Conservation (phyloP, 2,329 filamentous ascomycete species). For the Polytolypa hystricis region DNA sequence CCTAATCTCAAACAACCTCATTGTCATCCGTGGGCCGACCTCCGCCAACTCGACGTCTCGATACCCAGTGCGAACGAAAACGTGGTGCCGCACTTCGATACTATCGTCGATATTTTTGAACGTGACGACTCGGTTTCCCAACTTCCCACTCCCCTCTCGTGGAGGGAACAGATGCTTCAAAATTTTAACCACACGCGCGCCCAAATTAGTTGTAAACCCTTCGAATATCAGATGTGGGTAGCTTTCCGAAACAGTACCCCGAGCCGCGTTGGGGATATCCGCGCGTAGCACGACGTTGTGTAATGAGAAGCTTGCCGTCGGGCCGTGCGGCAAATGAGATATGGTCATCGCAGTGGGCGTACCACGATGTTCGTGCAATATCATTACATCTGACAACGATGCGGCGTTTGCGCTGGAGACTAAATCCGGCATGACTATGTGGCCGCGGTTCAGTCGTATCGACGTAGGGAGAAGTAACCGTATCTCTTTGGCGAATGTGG, state of each 20-base stretch:
- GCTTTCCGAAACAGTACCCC: slow-evolving; percentile 80
- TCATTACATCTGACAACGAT: slow-evolving; percentile 71
- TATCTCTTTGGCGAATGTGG: slow-evolving; percentile 89
- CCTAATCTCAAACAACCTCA: slow-evolving; percentile 87
- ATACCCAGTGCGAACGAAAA: slow-evolving; percentile 88
- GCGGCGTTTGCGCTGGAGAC: slow-evolving; percentile 70
- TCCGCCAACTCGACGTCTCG: slow-evolving; percentile 81
- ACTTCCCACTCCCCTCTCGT: slow-evolving; percentile 65
- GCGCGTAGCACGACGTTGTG: slow-evolving; percentile 88
- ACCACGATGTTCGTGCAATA: slow-evolving; percentile 86
- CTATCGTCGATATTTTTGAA: slow-evolving; percentile 83
- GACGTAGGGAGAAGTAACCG: slow-evolving; percentile 71
- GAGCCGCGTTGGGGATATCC: slow-evolving; percentile 78
- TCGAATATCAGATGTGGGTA: slow-evolving; percentile 96
- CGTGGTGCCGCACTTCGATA: slow-evolving; percentile 85
- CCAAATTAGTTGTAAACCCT: slow-evolving; percentile 72
- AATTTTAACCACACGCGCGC: slow-evolving; percentile 74
- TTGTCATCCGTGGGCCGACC: slow-evolving; percentile 92
- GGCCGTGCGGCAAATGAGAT: slow-evolving; percentile 78
- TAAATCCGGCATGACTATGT: slow-evolving; percentile 74
- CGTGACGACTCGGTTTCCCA: slow-evolving; percentile 80
- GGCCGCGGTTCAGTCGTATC: slow-evolving; percentile 84
- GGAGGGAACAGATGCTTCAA: slow-evolving; percentile 92
- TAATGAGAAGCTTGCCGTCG: slow-evolving; percentile 75
- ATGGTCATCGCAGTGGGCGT: slow-evolving; percentile 82